Conservation (phyloP, 306 rosid genomes). For the Nissolia schottii region DNA sequence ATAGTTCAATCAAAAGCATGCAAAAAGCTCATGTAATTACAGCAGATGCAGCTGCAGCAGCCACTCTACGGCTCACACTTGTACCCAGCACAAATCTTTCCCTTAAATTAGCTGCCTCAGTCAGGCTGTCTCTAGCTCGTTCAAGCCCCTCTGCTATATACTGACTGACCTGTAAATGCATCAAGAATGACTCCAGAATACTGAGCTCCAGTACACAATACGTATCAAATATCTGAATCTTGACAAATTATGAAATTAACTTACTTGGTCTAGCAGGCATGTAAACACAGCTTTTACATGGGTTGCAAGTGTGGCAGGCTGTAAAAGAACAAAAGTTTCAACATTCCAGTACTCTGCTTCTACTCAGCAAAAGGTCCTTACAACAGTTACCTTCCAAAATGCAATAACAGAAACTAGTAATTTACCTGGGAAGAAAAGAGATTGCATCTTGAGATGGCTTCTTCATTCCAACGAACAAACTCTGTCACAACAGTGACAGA, state of each 20-base stretch:
- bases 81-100: constrained; percentile 87
- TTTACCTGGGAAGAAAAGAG: constrained; percentile 90
- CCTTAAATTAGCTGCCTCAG: constrained; percentile 95
- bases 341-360: background rate
- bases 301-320: constrained; percentile 85
- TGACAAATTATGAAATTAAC: constrained; percentile 30
- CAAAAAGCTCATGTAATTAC: constrained; percentile 43
- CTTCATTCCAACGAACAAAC: constrained; percentile 99
- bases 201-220: constrained; percentile 20
- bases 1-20: constrained; percentile 27
- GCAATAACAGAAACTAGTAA: constrained; percentile 19
- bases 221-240: constrained; percentile 18
- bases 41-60: constrained; percentile 99
- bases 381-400: background rate
- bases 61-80: constrained; percentile 83
- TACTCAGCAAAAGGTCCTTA: background rate
- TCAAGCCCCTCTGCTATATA: constrained; percentile 96
- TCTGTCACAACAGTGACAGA: constrained; percentile 98
- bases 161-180: constrained; percentile 71
- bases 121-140: constrained; percentile 86
- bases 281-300: constrained; percentile 86
- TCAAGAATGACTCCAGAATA: background rate
- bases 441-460: constrained; percentile 92
- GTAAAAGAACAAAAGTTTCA: constrained; percentile 32
- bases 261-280: constrained; percentile 96